Evolutionary conservation across 2,329 filamentous ascomycete genomes (phyloP).

Genomic region (Sporothrix pallida): DNA sequence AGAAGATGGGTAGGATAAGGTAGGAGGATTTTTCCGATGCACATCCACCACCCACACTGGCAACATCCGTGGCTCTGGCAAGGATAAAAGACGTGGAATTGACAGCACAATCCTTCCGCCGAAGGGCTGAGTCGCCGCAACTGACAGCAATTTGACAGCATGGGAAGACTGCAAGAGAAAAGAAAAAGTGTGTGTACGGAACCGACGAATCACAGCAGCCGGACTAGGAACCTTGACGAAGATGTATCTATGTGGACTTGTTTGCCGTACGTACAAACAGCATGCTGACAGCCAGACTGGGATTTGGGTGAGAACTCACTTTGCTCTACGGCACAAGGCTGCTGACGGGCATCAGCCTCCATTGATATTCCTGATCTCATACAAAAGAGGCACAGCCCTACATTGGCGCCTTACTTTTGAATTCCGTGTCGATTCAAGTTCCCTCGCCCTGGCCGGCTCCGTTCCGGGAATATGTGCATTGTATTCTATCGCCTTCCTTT

Average conservation of each 20-base stretch:
- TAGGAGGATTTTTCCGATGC: not conserved
- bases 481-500: too few species aligned
- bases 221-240: too few species aligned
- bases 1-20: not conserved
- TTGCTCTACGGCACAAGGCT: not conserved
- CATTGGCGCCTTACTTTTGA: not conserved
- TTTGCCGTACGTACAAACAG: not conserved
- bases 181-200: not conserved
- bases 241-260: too few species aligned
- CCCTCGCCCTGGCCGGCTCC: not conserved
- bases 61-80: not conserved
- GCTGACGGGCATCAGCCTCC: not conserved
- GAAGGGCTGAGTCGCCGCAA: slow-evolving; percentile 11
- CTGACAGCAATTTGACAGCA: too few species aligned
- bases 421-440: not conserved
- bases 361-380: not conserved
- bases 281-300: not conserved
- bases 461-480: not conserved
- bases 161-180: not conserved
- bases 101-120: not conserved
- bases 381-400: not conserved
- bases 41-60: not conserved
- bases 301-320: not conserved
- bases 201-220: not conserved
- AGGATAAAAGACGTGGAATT: not conserved